Conservation (phyloP, 306 rosid genomes). For the Dryas octopetala region DNA sequence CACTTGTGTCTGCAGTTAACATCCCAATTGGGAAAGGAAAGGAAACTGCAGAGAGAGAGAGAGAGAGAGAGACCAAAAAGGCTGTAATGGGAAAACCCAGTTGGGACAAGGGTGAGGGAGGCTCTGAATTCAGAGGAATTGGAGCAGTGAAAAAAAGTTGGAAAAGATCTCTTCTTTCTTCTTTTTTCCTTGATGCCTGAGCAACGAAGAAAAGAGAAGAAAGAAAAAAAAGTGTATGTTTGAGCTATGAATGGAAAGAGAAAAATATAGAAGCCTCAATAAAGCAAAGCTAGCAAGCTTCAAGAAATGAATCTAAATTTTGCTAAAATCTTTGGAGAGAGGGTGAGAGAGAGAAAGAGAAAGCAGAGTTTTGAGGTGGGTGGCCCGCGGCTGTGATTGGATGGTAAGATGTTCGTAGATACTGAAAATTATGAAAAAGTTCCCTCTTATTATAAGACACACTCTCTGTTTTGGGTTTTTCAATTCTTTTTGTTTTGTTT, state of each 20-base stretch:
- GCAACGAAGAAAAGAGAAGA: constrained; percentile 38
- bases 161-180: constrained; percentile 38
- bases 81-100: constrained; percentile 34
- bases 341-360: constrained; percentile 6
- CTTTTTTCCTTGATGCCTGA: constrained; percentile 38
- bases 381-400: constrained; percentile 52
- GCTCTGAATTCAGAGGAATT: constrained; percentile 33
- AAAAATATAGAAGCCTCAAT: constrained; percentile 23
- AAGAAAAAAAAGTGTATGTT: background rate
- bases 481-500: background rate
- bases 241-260: constrained; percentile 31
- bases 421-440: constrained; percentile 51
- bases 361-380: constrained; percentile 50
- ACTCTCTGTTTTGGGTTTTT: constrained; percentile 4
- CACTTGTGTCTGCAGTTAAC: constrained; percentile 24
- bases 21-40: constrained; percentile 44
- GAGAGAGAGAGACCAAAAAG: constrained; percentile 3
- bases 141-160: constrained; percentile 11
- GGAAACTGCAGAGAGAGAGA: constrained; percentile 10
- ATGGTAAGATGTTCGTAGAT: constrained; percentile 50
- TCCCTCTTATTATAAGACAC: constrained; percentile 42
- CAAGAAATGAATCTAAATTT: constrained; percentile 51
- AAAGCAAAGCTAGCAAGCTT: constrained; percentile 45
- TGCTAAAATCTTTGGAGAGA: constrained; percentile 26
- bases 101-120: constrained; percentile 27